Conservation (phyloP, 108 stramenopile genomes). For the Seminavis robusta region DNA sequence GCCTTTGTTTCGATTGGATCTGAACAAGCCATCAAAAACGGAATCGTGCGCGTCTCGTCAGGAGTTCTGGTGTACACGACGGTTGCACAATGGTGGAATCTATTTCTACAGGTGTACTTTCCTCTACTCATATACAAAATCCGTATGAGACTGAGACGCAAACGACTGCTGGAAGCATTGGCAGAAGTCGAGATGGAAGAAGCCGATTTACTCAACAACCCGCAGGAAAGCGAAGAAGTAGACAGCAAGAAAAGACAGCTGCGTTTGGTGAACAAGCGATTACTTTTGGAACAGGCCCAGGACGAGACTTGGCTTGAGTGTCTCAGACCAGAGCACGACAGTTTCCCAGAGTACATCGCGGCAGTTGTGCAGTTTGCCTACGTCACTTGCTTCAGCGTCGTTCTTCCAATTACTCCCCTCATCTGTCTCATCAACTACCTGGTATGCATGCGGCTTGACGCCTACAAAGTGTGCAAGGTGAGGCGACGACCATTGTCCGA, state of each 20-base stretch:
- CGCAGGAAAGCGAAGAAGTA: conserved; percentile 22
- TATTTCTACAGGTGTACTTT: conserved; percentile 78
- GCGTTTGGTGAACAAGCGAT: conserved; percentile 61
- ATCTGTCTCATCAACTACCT: conserved; percentile 92
- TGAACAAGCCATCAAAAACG: conserved; percentile 60
- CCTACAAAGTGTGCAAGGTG: conserved; percentile 93
- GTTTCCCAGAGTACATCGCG: conserved; percentile 91
- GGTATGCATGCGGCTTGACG: conserved; percentile 90
- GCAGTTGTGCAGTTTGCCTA: conserved; percentile 91
- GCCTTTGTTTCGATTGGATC: conserved; percentile 67
- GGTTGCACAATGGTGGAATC: conserved; percentile 82
- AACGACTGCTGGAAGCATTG: conserved; percentile 48
- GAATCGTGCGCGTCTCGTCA: conserved; percentile 79
- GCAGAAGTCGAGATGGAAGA: conserved; percentile 59
- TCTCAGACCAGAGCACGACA: conserved; percentile 80
- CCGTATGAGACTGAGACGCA: conserved; percentile 41
- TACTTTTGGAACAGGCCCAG: conserved; percentile 85
- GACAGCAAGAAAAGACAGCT: conserved; percentile 35
- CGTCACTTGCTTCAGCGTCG: conserved; percentile 94
- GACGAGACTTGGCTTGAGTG: conserved; percentile 83
- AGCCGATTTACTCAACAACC: conserved; percentile 24
- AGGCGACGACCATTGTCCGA: conserved; percentile 84
- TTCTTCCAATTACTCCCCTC: conserved; percentile 92
- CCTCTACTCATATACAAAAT: conserved; percentile 71
- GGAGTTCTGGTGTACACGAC: conserved; percentile 80